Conservation (phyloP, 768 basidiomycete species). For the Leccinum uliginosum region DNA sequence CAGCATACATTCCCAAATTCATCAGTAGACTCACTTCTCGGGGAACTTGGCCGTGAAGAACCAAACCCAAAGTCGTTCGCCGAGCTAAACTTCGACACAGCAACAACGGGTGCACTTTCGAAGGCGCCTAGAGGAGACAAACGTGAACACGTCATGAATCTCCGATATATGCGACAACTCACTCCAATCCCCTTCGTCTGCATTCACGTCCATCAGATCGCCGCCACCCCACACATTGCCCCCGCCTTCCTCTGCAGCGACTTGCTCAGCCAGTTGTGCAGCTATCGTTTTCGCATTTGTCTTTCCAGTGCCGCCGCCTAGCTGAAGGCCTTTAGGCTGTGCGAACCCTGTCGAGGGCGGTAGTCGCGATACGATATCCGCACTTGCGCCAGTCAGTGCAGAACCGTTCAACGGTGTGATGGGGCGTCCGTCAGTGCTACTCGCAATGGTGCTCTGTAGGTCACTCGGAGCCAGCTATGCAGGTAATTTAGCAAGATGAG, state of each 20-base stretch:
- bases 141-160: not conserved
- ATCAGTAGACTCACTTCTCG: constrained; percentile 6
- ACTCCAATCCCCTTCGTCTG: constrained; percentile 96
- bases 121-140: constrained; percentile 59
- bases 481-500: not conserved
- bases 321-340: constrained; percentile 61
- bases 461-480: constrained; percentile 66
- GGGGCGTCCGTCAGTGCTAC: constrained; percentile 35
- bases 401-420: constrained; percentile 35
- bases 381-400: not conserved
- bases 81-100: constrained; percentile 21
- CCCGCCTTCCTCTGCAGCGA: constrained; percentile 30
- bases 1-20: not conserved
- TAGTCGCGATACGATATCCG: not conserved
- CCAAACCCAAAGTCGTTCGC: constrained; percentile 27
- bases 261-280: constrained; percentile 57
- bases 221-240: constrained; percentile 68
- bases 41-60: constrained; percentile 10
- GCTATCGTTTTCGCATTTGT: constrained; percentile 39
- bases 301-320: constrained; percentile 50
- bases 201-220: constrained; percentile 91
- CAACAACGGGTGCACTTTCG: constrained; percentile 47
- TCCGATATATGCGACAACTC: constrained; percentile 29
- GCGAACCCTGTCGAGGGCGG: constrained; percentile 20
- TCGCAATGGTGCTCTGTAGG: constrained; percentile 61